A percentile compares a stretch with the other conserved stretches of the same genome.
Conservation (phyloP, 106 monocot species). For the Dioscorea alata region DNA sequence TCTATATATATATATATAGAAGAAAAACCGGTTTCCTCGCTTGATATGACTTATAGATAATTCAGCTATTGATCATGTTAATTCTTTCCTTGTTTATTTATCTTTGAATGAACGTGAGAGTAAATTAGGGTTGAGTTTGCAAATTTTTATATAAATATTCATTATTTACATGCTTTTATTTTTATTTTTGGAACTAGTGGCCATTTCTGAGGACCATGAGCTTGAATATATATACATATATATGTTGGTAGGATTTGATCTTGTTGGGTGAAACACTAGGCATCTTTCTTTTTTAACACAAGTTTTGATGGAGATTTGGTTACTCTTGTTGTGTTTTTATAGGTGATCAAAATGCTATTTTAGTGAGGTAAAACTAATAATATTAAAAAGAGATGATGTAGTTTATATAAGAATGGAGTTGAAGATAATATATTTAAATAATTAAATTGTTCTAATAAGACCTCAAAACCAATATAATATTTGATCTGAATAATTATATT, state of each 20-base stretch:
- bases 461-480: too few relatives aligned
- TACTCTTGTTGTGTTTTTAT: too few relatives aligned
- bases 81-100: conserved; percentile 37
- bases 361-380: too few relatives aligned
- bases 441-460: too few relatives aligned
- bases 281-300: background rate
- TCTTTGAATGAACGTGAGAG: background rate
- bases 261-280: background rate
- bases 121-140: too few relatives aligned
- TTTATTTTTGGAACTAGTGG: background rate
- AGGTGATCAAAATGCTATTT: too few relatives aligned
- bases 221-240: background rate
- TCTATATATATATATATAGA: too few relatives aligned
- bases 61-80: conserved; percentile 47
- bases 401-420: too few relatives aligned
- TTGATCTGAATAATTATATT: too few relatives aligned
- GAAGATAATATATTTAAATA: too few relatives aligned
- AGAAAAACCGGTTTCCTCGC: conserved; percentile 45
- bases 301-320: too few relatives aligned
- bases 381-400: too few relatives aligned
- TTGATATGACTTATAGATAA: conserved; percentile 49
- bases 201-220: background rate
- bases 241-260: background rate
- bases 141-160: background rate
- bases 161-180: background rate